Evolutionary conservation across 2,329 filamentous ascomycete genomes (phyloP), one percentile per base, ranked within the genome.

Genomic region (Colletotrichum phormii): DNA sequence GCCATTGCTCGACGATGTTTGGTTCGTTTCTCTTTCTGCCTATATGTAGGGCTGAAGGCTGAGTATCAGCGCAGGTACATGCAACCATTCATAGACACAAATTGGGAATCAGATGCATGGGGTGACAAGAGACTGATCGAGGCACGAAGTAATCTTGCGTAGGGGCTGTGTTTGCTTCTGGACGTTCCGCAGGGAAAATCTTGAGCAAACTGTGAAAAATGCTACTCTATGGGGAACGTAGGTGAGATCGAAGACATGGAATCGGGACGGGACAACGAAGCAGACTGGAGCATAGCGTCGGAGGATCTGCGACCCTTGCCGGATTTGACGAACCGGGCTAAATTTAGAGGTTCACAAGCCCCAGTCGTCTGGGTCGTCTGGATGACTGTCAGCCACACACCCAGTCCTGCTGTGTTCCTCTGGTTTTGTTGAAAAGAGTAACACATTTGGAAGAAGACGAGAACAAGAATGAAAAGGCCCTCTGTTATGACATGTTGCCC

Each of bases 31-130:
- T n/a, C 33, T 18, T 22, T 26, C 8, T 51, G 42, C 42, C 42
- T 49, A n/a, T 5, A 49, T 49, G 18, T 49, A 71, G 64, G 64
- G 69, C 69, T 72, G 69, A 72, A 58, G 69, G 64, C 69, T 35
- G 64, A 63, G 69, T 58, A 53, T 1, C 49, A n/a, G 49, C 29
- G 33, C 49, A 54, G 49, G 46, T 54, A 4, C 31, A 26, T 31
- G 59, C 31, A 54, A n/a, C 29, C n/a, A 33, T 35, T 29, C 37
- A 18, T 29, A 5, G 26, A 63, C 3, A 31, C 12, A 26, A 6
- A 8, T 8, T n/a, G 13, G 42, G 49, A 42, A 46, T 7, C 6
- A 46, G 62, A 26, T 29, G 29, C 9, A 18, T 24, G 37, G 18
- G 15, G 26, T 53, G 18, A 9, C 31, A 68, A 29, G 33, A 37